Base-by-base conservation (phyloP, 768 basidiomycete genomes). In the Galerina marginata region DNA sequence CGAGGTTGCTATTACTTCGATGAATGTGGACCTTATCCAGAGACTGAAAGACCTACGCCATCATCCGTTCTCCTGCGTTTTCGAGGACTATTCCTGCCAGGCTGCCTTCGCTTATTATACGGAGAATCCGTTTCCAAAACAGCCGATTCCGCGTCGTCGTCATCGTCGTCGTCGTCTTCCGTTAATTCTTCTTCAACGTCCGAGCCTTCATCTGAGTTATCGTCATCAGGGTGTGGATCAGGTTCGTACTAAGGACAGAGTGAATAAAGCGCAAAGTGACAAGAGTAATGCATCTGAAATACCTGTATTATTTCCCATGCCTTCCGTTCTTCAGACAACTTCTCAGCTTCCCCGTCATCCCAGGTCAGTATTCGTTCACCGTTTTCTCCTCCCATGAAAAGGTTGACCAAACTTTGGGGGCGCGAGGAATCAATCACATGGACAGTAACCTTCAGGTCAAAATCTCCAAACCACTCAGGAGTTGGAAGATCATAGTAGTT, bases 351-450 rank as follows among this genome's bases (percentile, higher is more conserved):
- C 3, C 93, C 94, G 67, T 96, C 95, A 63, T 95, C 94, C 97
- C 97, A 99, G 0, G 99, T 82, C 33, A 96, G 79, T 16, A 98
- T 86, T 53, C 90, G 80, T 62, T 91, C 87, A 11, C 83, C 84
- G 53, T 84, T 84, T 65, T 86, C 82, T 25, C 87, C 87, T 44
- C 79, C 82, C 50, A 84, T 86, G 72, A 96, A 99, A 20, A 98
- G 77, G 77, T 89, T 97, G 44, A 87, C 81, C 68, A 99, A 79
- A 74, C 95, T 95, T 69, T 92, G 87, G 15, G 97, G 97, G 53
- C 97, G 85, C 16, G 89, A 86, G 3, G 96, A 94, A 75, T 99
- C 97, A 76, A 99, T 92, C 67, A 99, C 88, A 77, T 99, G 97
- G 43, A 98, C 83, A 2, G 83, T 87, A 55, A 93, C 79, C 23